Evolutionary conservation across 2,329 filamentous ascomycete genomes (phyloP).

Genomic region (Hypoxylon sp.): DNA sequence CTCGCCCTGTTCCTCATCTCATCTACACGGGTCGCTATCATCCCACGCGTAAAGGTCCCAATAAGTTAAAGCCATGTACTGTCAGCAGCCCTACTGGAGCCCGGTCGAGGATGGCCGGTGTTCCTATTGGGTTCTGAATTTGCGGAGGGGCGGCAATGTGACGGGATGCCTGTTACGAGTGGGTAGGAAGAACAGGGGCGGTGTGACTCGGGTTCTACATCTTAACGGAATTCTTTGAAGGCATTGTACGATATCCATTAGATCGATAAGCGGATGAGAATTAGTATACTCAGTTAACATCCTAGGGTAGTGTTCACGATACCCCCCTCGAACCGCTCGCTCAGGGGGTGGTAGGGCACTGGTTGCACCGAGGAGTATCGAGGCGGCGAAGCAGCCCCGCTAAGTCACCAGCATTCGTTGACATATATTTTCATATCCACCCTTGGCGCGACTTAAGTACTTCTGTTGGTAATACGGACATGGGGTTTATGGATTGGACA

Average conservation of each 20-base stretch:
- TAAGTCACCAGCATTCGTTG: slow-evolving; percentile 3
- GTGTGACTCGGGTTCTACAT: slow-evolving; percentile 27
- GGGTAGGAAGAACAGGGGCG: slow-evolving; percentile 35
- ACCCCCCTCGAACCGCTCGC: background rate
- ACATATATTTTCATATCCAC: slow-evolving; percentile 24
- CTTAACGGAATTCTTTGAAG: slow-evolving; percentile 3
- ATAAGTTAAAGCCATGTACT: slow-evolving; percentile 16
- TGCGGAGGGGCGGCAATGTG: slow-evolving; percentile 33
- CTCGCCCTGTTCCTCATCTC: slow-evolving; percentile 3
- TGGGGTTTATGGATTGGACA: slow-evolving; percentile 24
- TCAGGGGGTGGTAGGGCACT: background rate
- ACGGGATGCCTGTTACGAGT: slow-evolving; percentile 26
- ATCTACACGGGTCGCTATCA: slow-evolving; percentile 11
- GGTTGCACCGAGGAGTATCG: slow-evolving; percentile 3
- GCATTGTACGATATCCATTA: slow-evolving; percentile 17
- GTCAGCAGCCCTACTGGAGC: slow-evolving; percentile 38
- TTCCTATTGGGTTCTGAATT: slow-evolving; percentile 42
- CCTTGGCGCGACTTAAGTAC: slow-evolving; percentile 17
- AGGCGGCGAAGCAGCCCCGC: slow-evolving; percentile 19
- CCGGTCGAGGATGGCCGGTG: slow-evolving; percentile 25
- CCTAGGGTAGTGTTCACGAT: background rate
- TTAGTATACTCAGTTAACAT: slow-evolving; percentile 4
- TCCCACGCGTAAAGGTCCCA: slow-evolving; percentile 13
- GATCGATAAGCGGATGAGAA: slow-evolving; percentile 5
- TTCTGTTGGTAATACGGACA: slow-evolving; percentile 22